A percentile compares a stretch with the other conserved stretches of the same genome.
phyloP scores from a whole-genome alignment of 2,329 filamentous ascomycete species.

The Apiospora rasikravindrae region DNA sequence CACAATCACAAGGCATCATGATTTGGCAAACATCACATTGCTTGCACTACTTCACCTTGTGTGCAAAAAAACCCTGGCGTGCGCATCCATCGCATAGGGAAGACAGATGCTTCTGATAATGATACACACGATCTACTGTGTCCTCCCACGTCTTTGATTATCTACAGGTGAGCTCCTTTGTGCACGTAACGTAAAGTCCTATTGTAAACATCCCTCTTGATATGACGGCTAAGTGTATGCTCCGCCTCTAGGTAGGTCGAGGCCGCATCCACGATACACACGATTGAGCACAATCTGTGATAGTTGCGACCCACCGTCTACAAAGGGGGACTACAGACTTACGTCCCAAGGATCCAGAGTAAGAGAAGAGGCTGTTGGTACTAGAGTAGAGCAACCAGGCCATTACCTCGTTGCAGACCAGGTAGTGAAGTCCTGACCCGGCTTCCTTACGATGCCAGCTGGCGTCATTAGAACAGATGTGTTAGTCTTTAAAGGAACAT shows the following conservation, averaged over 20 bases:
- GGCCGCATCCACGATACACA: background rate
- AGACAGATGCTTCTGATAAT: conserved; percentile 10
- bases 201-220: background rate
- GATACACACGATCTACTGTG: conserved; percentile 17
- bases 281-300: background rate
- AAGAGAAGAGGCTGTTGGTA: no score
- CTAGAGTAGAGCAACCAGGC: no score
- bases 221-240: background rate
- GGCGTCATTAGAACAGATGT: no score
- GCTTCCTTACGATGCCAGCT: no score
- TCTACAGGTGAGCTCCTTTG: background rate
- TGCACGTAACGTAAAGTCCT: background rate
- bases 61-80: background rate
- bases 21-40: conserved; percentile 16
- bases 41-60: conserved; percentile 6
- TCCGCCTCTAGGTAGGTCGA: no score
- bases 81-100: conserved; percentile 13
- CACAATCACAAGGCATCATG: conserved; percentile 19
- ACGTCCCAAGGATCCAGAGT: no score
- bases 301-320: no score
- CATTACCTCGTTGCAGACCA: no score
- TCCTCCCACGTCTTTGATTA: background rate
- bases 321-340: no score
- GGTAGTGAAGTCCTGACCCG: no score
- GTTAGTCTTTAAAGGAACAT: no score